phyloP scores from a whole-genome alignment of 495 filamentous ascomycete genomes.

The Aspergillus bridgeri region DNA sequence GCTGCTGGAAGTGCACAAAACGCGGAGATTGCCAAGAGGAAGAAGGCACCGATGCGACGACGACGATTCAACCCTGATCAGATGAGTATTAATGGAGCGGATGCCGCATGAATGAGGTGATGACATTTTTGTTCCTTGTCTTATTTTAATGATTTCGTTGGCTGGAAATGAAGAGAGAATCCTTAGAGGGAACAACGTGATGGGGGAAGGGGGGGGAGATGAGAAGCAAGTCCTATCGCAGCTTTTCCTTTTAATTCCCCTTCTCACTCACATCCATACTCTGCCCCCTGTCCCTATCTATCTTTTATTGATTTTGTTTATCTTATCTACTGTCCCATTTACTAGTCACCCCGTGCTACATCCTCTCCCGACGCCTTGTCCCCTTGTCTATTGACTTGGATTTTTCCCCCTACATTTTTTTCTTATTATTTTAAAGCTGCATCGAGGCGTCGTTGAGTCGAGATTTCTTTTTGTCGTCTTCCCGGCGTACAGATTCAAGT shows the following conservation, averaged over 20 bases:
- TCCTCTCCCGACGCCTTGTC: neutral
- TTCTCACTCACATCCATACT: slow-evolving; percentile 1
- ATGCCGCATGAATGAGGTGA: slow-evolving; percentile 20
- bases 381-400: neutral
- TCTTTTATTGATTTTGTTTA: neutral
- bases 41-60: slow-evolving; percentile 51
- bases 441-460: slow-evolving; percentile 23
- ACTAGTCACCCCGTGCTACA: neutral
- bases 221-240: neutral
- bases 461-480: slow-evolving; percentile 16
- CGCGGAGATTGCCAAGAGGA: slow-evolving; percentile 41
- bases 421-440: slow-evolving; percentile 14
- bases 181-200: slow-evolving; percentile 1
- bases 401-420: slow-evolving; percentile 3
- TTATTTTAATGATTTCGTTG: slow-evolving; percentile 5
- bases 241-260: neutral
- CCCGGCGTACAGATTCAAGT: slow-evolving; percentile 15
- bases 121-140: slow-evolving; percentile 1
- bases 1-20: slow-evolving; percentile 26
- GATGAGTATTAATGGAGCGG: slow-evolving; percentile 37
- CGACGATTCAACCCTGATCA: slow-evolving; percentile 39
- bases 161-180: neutral
- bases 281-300: neutral
- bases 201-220: neutral
- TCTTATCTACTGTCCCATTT: neutral